Percentiles rank a stretch among this genome's conserved stretches.
These are phyloP conservation scores for Boletus smithii DNA, from an alignment of 1,284 basidiomycete species.

Conservation along the genomic window DNA sequence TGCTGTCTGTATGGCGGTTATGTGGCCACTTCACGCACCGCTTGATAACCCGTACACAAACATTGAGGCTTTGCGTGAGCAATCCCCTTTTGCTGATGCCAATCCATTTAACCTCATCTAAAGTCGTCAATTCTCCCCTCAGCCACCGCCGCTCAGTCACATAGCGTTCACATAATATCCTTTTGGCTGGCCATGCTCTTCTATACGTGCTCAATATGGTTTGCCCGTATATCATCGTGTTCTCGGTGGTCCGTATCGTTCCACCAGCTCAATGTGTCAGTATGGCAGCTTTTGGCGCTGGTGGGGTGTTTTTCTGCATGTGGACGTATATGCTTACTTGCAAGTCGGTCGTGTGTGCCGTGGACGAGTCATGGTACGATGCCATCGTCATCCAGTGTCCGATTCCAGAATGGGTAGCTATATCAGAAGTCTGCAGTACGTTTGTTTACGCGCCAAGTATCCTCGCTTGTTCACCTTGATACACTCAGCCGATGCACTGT, in stretches of 20 bases:
- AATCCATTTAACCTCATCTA: background rate
- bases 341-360: slow-evolving; percentile 21
- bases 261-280: slow-evolving; percentile 15
- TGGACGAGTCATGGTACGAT: slow-evolving; percentile 22
- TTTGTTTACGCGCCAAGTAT: background rate
- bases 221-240: slow-evolving; percentile 30
- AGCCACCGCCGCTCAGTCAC: slow-evolving; percentile 19
- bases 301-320: slow-evolving; percentile 14
- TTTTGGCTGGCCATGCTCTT: slow-evolving; percentile 22
- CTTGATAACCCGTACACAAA: slow-evolving; percentile 10
- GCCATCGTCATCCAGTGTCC: slow-evolving; percentile 8
- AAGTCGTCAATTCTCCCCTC: background rate
- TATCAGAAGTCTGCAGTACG: slow-evolving; percentile 28
- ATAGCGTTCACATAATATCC: slow-evolving; percentile 17
- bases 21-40: slow-evolving; percentile 22
- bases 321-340: slow-evolving; percentile 20
- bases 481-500: slow-evolving; percentile 24
- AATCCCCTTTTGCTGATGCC: background rate
- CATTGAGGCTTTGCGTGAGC: slow-evolving; percentile 16
- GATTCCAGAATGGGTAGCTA: slow-evolving; percentile 19
- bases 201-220: slow-evolving; percentile 30
- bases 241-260: slow-evolving; percentile 28
- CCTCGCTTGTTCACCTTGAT: background rate
- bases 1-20: slow-evolving; percentile 6
- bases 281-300: slow-evolving; percentile 1